A percentile compares a stretch with the other conserved stretches of the same genome.
These are phyloP conservation scores for Podila clonocystis DNA, from an alignment of 192 early-diverging fungal genomes.

Conservation along the genomic window DNA sequence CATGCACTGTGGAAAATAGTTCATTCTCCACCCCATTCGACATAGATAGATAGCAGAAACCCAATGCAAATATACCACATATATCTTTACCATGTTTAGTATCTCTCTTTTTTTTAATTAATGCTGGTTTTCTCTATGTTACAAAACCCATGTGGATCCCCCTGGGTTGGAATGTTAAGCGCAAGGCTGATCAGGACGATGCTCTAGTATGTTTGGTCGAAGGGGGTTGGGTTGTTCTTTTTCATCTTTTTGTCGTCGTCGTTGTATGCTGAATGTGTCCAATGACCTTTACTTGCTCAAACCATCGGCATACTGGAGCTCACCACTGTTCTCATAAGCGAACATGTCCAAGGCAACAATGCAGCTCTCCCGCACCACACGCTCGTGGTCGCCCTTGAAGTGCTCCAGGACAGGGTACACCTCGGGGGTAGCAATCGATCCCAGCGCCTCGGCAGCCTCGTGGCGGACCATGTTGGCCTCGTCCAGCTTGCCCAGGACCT, in stretches of 20 bases:
- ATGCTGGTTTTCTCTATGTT: too few species aligned
- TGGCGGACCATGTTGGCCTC: slow-evolving; percentile 96
- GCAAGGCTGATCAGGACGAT: too few species aligned
- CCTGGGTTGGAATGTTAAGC: too few species aligned
- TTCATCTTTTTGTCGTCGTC: not conserved
- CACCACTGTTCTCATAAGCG: slow-evolving; percentile 86
- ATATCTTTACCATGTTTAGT: too few species aligned
- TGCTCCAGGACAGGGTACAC: slow-evolving; percentile 77
- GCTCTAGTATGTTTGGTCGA: too few species aligned
- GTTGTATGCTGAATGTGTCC: not conserved
- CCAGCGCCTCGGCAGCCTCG: slow-evolving; percentile 97
- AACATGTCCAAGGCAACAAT: slow-evolving; percentile 96
- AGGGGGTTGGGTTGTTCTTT: not conserved
- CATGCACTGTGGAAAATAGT: too few species aligned
- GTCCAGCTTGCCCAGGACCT: slow-evolving; percentile 75
- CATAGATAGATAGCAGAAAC: too few species aligned
- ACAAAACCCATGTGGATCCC: too few species aligned
- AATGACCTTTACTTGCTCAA: slow-evolving; percentile 42
- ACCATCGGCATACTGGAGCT: slow-evolving; percentile 88
- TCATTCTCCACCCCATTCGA: too few species aligned
- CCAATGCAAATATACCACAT: too few species aligned
- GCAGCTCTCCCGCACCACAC: slow-evolving; percentile 92
- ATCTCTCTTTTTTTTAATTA: too few species aligned
- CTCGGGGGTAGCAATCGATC: slow-evolving; percentile 93
- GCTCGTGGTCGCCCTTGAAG: slow-evolving; percentile 79